Conservation (phyloP, 1,139 yeast genomes). For the Hansenula anomala region DNA sequence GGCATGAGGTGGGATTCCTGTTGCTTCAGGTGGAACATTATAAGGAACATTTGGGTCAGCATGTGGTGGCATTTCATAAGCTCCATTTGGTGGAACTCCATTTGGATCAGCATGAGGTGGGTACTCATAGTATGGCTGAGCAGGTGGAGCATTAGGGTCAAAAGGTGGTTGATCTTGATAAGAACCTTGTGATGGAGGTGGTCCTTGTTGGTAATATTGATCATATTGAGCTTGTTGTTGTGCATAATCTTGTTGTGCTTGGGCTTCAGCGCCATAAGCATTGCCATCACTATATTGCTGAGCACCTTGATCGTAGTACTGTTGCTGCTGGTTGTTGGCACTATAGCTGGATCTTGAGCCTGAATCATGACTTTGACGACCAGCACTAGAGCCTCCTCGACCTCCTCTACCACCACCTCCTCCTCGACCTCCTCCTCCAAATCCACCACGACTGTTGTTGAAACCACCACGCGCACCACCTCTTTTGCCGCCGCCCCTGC, state of each 20-base stretch:
- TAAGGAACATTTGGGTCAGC: too few relatives aligned
- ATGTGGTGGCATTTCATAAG: neutral
- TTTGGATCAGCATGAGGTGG: neutral
- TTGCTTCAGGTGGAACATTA: too few relatives aligned
- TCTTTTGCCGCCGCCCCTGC: neutral
- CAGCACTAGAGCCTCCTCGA: neutral
- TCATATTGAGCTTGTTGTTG: neutral
- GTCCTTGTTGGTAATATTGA: slow-evolving; percentile 1
- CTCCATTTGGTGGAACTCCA: neutral
- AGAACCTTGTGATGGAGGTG: slow-evolving; percentile 1
- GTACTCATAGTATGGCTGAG: neutral
- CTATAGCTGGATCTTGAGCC: neutral
- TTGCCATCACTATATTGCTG: neutral
- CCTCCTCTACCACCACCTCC: neutral
- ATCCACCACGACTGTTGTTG: too few relatives aligned
- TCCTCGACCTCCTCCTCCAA: neutral
- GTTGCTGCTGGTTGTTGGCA: neutral
- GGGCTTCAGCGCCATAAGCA: neutral
- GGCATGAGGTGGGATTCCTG: neutral
- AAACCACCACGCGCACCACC: neutral
- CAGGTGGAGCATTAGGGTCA: neutral
- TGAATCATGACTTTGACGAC: neutral
- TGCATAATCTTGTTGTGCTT: neutral
- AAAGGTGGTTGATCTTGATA: neutral
- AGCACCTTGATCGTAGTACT: neutral